Evolutionary conservation across 2,329 filamentous ascomycete genomes (phyloP).

Genomic region (Aspergillus novofumigatus): DNA sequence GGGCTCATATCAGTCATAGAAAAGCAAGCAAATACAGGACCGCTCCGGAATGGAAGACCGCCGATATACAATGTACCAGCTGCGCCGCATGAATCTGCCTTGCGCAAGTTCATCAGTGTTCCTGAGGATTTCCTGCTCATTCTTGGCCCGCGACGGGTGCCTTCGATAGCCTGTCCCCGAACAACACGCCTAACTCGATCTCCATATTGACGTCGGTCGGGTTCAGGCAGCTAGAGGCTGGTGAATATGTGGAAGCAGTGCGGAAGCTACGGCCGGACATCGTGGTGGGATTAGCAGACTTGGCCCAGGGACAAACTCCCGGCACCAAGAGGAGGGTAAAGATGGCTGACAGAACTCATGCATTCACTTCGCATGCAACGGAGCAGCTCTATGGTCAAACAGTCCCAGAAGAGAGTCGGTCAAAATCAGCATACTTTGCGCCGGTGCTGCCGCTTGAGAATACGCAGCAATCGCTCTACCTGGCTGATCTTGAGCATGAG

Average conservation of each 20-base stretch:
- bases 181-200: conserved; percentile 67
- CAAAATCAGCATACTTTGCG: conserved; percentile 54
- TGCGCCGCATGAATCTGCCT: conserved; percentile 47
- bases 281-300: conserved; percentile 71
- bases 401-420: conserved; percentile 24
- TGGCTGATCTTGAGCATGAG: conserved; percentile 67
- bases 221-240: conserved; percentile 65
- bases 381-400: conserved; percentile 37
- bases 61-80: conserved; percentile 48
- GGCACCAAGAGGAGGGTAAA: conserved; percentile 70
- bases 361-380: conserved; percentile 71
- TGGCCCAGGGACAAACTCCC: conserved; percentile 57
- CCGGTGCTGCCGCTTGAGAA: conserved; percentile 70
- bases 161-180: conserved; percentile 63
- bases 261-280: conserved; percentile 72
- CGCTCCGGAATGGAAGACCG: conserved; percentile 31
- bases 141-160: conserved; percentile 71
- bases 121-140: conserved; percentile 64
- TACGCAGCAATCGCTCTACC: conserved; percentile 72
- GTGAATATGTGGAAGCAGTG: conserved; percentile 65
- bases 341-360: conserved; percentile 81
- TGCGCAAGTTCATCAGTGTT: conserved; percentile 74
- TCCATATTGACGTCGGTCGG: conserved; percentile 83
- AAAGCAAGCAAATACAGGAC: conserved; percentile 41
- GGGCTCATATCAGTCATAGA: conserved; percentile 57